Evolutionary conservation across 176 grass and related monocot genomes (phyloP), one percentile per base, ranked within the genome.

Genomic region (Raddia guianensis): DNA sequence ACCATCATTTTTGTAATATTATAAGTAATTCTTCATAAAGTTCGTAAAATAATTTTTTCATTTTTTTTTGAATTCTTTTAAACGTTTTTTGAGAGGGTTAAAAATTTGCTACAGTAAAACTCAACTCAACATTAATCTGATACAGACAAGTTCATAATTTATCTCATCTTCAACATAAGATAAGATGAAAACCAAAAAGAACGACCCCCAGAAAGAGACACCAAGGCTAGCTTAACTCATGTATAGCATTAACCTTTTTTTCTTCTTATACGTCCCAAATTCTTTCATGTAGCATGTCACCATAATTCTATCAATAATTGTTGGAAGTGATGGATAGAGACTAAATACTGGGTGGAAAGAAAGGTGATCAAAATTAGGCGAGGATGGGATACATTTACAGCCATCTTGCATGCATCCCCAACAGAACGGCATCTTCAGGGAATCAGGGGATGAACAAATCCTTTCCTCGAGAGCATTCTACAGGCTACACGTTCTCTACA

Each of bases 301-400:
- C 18, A 11, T 63, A 14, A 11, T 63, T 13, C 2, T 47, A 70
- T 47, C 12, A 45, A 46, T 53, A 80, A 43, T 27, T 58, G 42
- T 10, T 47, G 16, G 9, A 54, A 34, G 16, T 5, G 37, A 40
- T 40, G 2, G 37, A 16, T 16, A 0, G 15, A 3, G 10, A 3
- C 73, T 69, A 66, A 55, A 34, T 63, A 12, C 16, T 4, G 12
- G 7, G 11, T 14, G 2, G 0, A 18, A 69, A 8, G 4, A 19
- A 69, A 8, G 4, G n/a, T 57, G 14, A 49, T 76, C 34, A 75
- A 76, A 80, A 78, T 79, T 27, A 66, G 42, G 3, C 59, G 40
- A 80, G 59, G 57, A 71, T 33, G 75, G 79, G 35, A 48, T 49
- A 55, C 76, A 86, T 73, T 49, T 86, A 80, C 68, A 66, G 60